Conservation (phyloP, 192 early-diverging fungal genomes). For the Oehlia diaphana region DNA sequence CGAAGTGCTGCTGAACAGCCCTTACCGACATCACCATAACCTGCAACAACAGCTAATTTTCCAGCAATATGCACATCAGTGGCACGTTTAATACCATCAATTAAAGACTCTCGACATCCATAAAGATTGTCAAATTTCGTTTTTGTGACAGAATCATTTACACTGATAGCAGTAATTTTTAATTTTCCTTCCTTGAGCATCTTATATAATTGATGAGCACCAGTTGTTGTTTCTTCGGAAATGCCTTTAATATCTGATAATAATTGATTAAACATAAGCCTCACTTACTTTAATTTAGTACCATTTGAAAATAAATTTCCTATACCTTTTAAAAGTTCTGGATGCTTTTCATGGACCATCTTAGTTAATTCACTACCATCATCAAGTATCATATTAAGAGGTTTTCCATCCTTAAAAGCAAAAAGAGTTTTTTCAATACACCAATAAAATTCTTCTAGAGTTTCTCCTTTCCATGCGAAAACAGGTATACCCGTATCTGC, state of each 20-base stretch:
- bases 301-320: not conserved
- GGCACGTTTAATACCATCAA: conserved; percentile 98
- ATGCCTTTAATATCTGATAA: conserved; percentile 77
- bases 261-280: not conserved
- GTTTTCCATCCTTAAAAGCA: conserved; percentile 90
- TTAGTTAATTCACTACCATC: conserved; percentile 98
- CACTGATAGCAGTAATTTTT: conserved; percentile 98
- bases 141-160: conserved; percentile 99
- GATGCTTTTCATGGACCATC: conserved; percentile 95
- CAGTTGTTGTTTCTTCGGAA: conserved; percentile 99
- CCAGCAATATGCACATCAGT: conserved; percentile 99
- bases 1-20: conserved; percentile 96
- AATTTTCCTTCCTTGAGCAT: conserved; percentile 95
- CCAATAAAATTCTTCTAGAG: conserved; percentile 99
- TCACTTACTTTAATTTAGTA: too few species aligned
- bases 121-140: conserved; percentile 99
- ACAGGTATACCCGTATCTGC: conserved; percentile 95
- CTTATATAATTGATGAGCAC: conserved; percentile 99
- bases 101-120: conserved; percentile 98
- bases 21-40: conserved; percentile 99
- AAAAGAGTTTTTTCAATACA: conserved; percentile 95
- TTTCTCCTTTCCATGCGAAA: conserved; percentile 99
- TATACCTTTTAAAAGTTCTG: conserved; percentile 69
- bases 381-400: conserved; percentile 99
- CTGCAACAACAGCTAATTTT: conserved; percentile 96